A percentile compares a stretch with the other conserved stretches of the same genome.
These are phyloP conservation scores for Botrytis aclada DNA, from an alignment of 2,329 filamentous ascomycete species.

Conservation along the genomic window DNA sequence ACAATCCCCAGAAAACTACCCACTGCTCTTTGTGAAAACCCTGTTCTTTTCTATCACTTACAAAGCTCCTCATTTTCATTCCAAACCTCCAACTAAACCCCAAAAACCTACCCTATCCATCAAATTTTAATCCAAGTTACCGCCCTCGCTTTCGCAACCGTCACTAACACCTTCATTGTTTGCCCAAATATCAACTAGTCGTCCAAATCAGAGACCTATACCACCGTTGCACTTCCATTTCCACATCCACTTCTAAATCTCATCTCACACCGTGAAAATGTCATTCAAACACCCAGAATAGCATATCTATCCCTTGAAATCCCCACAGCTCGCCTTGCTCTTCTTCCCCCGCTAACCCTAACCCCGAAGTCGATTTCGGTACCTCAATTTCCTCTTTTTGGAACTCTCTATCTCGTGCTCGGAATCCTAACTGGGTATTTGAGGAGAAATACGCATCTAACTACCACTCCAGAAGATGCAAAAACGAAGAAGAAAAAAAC, in stretches of 20 bases:
- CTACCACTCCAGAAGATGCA: no score
- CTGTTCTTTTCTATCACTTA: accelerated
- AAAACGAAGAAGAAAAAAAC: no score
- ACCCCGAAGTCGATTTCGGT: accelerated
- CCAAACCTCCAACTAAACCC: not conserved
- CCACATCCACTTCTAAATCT: not conserved
- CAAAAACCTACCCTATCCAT: not conserved
- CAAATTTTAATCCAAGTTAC: accelerated
- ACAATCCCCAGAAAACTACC: not conserved
- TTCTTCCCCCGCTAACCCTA: accelerated
- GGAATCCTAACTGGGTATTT: no score
- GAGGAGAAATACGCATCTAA: no score
- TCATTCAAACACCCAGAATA: not conserved
- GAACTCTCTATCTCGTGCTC: no score
- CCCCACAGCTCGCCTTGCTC: no score
- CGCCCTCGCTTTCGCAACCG: no score
- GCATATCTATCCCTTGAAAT: no score
- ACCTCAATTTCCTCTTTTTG: no score
- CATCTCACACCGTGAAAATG: not conserved
- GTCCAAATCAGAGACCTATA: no score
- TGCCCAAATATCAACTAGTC: no score
- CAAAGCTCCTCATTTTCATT: not conserved
- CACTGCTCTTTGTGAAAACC: accelerated
- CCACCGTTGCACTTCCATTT: not conserved
- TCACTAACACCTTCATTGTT: not conserved